phyloP scores from a whole-genome alignment of 2,329 filamentous ascomycete species.

The Xylariaceae sp. region DNA sequence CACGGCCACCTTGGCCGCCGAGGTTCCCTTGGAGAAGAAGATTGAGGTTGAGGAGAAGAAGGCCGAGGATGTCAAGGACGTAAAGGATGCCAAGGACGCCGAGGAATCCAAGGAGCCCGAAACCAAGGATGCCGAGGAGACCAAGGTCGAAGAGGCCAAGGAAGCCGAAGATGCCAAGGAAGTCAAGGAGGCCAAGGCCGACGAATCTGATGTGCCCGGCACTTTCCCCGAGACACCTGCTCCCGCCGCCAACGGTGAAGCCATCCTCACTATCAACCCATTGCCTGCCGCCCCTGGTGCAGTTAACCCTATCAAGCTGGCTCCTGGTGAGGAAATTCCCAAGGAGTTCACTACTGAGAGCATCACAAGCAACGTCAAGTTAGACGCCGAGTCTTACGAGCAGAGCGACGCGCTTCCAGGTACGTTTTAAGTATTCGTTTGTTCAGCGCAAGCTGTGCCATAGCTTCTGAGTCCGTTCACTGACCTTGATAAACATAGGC shows the following conservation, averaged over 20 bases:
- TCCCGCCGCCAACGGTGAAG: constrained; percentile 37
- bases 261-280: constrained; percentile 51
- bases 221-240: constrained; percentile 68
- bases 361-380: constrained; percentile 64
- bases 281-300: constrained; percentile 57
- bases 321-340: constrained; percentile 77
- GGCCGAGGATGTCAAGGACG: background rate
- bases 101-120: constrained; percentile 8
- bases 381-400: constrained; percentile 83
- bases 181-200: background rate
- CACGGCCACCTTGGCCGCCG: constrained; percentile 63
- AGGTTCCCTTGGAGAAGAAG: constrained; percentile 58
- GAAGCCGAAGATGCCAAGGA: background rate
- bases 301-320: constrained; percentile 75
- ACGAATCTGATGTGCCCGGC: constrained; percentile 53
- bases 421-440: constrained; percentile 15
- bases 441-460: background rate
- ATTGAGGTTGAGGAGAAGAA: constrained; percentile 27
- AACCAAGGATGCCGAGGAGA: constrained; percentile 8
- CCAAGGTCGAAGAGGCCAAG: background rate
- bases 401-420: constrained; percentile 63
- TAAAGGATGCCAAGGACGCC: background rate
- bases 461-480: background rate
- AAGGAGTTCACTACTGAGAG: constrained; percentile 63
- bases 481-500: constrained; percentile 21